Evolutionary conservation across 805 yeast species (phyloP), one percentile per base, ranked within the genome.

Genomic region (Spathaspora passalidarum): DNA sequence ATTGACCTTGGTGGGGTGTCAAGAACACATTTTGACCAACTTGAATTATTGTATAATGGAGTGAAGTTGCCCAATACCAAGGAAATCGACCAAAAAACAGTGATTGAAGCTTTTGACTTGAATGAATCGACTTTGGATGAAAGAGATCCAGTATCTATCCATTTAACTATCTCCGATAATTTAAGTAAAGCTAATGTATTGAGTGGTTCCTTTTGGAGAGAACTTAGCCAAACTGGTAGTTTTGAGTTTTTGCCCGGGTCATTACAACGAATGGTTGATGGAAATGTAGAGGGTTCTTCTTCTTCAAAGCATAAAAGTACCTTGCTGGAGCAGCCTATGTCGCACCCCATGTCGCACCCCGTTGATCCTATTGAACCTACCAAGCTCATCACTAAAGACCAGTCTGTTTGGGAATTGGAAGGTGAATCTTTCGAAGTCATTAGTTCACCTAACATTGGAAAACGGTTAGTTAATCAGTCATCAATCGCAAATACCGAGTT

Each of bases 21-120:
- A 13, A 49, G 68, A 40, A 62, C 66, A 1, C 61, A 57, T 39
- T 53, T 52, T 38, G 67, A 62, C 23, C 66, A 63, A 44, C 39
- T 63, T 13, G 49, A 49, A 21, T 46, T 63, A 14, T 46, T 36
- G 11, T 51, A 48, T 43, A 20, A 48, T 7, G 52, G 42, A 7
- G 36, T 17, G 5, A 43, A 38, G 14, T 21, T 50, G 4, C 43
- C 26, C 10, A 16, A 32, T 11, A 23, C 10, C 19, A 32, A 38
- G 3, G 32, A 35, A 18, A 25, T 26, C 10, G 48, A 49, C 26
- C 25, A 29, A 10, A 34, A 44, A 2, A 18, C 49, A 2, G 22
- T 59, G 2, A 50, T 43, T 38, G 50, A 50, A 2, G 23, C 49
- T 1, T 29, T 57, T 20, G n/a, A 43, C 2, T 45, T 56, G 20